Base-by-base conservation (phyloP, 1,284 basidiomycete genomes). In the Ceratobasidium theobromae region DNA sequence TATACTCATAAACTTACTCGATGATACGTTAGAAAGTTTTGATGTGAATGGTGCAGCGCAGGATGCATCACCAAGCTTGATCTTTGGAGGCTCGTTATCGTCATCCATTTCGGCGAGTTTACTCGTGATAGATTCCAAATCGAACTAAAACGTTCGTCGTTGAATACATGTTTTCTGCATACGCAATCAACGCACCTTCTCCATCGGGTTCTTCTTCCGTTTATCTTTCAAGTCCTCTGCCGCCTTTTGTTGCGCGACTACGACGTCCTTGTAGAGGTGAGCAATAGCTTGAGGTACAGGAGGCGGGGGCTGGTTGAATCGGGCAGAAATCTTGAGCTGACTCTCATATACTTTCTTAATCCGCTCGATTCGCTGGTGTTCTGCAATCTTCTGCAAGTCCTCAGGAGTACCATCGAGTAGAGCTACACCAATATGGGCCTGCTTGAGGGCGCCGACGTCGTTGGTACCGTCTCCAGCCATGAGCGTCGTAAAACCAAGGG, bases 391-490 rank as follows among this genome's bases (percentile, higher is more conserved):
- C 77, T 93, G 85, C 33, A 98, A 78, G 74, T 97, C 95, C 71
- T 95, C 95, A 0, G 85, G 83, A 0, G 93, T 91, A 0, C 95
- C 95, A 73, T 97, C 93, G 49, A 98, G 80, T 1, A 98, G 81
- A 0, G 95, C 95, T 18, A 98, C 91, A 70, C 95, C 95, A 67
- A 98, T 89, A 75, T 98, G 93, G 0, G 95, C 95, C 75, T 96
- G 93, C 76, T 98, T 98, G 57, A 98, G 84, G 1, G 95, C 95
- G 32, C 95, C 95, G 52, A 98, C 95, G 71, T 98, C 95, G 76
- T 98, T 98, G 16, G 95, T 98, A 40, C 95, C 95, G 75, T 98
- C 95, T 67, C 95, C 95, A 11, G 94, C 95, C 95, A 98, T 98
- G 64, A 98, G 82, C 0, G 95, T 98, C 5, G 84, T 83, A 76